Conservation (phyloP, 2,329 filamentous ascomycete species). For the Xylaria sp. region DNA sequence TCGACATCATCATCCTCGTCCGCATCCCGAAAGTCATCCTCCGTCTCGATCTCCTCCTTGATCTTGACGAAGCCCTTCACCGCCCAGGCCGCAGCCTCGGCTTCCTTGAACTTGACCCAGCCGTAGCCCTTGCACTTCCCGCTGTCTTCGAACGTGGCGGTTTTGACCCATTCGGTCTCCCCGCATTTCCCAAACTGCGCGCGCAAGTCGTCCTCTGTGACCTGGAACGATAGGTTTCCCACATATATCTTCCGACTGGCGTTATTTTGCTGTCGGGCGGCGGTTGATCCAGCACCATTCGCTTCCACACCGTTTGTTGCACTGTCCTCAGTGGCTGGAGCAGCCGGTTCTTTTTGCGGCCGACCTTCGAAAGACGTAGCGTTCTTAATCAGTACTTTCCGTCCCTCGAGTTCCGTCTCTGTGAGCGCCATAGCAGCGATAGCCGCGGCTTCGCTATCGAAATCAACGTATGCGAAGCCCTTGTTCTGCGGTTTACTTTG, state of each 20-base stretch:
- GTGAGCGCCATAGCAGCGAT: constrained; percentile 84
- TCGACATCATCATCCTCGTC: constrained; percentile 56
- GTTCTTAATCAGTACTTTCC: constrained; percentile 92
- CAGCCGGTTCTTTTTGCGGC: constrained; percentile 68
- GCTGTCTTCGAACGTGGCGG: constrained; percentile 95
- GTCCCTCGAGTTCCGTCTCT: constrained; percentile 81
- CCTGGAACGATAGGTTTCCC: constrained; percentile 86
- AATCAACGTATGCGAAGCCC: constrained; percentile 97
- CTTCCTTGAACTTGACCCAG: constrained; percentile 89
- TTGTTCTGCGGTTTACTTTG: constrained; percentile 71
- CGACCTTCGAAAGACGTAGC: constrained; percentile 91
- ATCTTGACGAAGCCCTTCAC: constrained; percentile 85
- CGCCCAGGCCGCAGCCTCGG: constrained; percentile 78
- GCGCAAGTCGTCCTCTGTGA: constrained; percentile 81
- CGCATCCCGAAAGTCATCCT: constrained; percentile 67
- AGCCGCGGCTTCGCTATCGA: constrained; percentile 75
- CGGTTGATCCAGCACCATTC: constrained; percentile 28
- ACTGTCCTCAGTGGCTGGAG: constrained; percentile 51
- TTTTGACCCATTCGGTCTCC: constrained; percentile 81
- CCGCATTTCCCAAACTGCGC: constrained; percentile 89
- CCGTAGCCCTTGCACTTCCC: constrained; percentile 98
- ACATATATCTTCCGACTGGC: constrained; percentile 89
- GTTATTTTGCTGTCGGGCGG: constrained; percentile 53
- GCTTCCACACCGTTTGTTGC: constrained; percentile 46
- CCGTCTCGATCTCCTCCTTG: constrained; percentile 71